Conservation (phyloP, 345 rosid species). For the Sonneratia caseolaris region DNA sequence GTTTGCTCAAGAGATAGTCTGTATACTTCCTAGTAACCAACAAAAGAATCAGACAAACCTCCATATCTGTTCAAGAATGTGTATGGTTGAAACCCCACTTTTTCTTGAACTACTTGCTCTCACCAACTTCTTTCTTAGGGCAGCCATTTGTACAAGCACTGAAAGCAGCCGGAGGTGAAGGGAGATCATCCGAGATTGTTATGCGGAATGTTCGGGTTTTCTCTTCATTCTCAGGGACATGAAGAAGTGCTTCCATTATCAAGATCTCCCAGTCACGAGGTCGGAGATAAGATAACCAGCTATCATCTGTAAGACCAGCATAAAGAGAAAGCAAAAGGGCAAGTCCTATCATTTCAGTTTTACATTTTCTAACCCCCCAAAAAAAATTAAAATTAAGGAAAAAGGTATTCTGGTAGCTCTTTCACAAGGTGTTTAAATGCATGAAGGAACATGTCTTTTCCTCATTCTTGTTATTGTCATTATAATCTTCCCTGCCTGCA, state of each 20-base stretch:
- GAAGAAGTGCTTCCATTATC: constrained; percentile 82
- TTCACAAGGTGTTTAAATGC: not conserved
- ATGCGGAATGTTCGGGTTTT: constrained; percentile 54
- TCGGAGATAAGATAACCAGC: constrained; percentile 45
- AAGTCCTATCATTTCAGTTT: not conserved
- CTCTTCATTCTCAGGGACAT: constrained; percentile 64
- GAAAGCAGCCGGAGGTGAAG: constrained; percentile 13
- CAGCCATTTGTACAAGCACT: not conserved
- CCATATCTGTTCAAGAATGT: not conserved
- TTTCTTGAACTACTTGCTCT: constrained; percentile 1
- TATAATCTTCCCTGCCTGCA: not conserved
- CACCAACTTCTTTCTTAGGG: not conserved
- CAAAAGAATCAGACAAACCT: not conserved
- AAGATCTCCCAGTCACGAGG: constrained; percentile 77
- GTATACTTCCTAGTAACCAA: not conserved
- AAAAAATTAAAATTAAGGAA: too few species aligned
- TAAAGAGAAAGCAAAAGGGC: not conserved
- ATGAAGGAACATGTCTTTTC: not conserved
- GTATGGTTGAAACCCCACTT: not conserved
- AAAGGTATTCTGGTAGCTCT: too few species aligned
- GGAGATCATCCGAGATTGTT: constrained; percentile 26
- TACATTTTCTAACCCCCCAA: not conserved
- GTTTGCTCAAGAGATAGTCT: not conserved
- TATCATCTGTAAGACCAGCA: constrained; percentile 25
- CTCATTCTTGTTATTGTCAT: not conserved